These are phyloP conservation scores for Chalciporus chontae DNA, from an alignment of 768 basidiomycete species.

Conservation along the genomic window DNA sequence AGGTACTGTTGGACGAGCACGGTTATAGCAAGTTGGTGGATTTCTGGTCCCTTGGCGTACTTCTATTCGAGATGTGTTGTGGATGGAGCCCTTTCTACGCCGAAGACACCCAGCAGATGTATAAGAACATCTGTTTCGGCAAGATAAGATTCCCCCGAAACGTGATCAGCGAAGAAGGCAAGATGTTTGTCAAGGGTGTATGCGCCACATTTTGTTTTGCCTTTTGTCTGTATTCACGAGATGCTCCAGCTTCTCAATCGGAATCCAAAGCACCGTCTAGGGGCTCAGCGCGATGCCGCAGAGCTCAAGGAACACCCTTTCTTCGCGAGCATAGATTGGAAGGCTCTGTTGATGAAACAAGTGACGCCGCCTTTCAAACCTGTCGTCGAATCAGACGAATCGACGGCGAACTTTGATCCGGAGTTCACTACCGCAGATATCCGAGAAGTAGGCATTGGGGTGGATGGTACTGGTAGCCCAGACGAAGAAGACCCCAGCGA, in stretches of 20 bases:
- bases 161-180: constrained; percentile 96
- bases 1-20: constrained; percentile 97
- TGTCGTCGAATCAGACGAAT: constrained; percentile 95
- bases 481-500: constrained; percentile 69
- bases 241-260: constrained; percentile 83
- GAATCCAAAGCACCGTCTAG: constrained; percentile 96
- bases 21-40: constrained; percentile 99
- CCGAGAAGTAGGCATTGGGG: constrained; percentile 58
- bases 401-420: constrained; percentile 96
- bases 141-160: constrained; percentile 98
- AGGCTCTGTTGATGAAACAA: constrained; percentile 78
- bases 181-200: constrained; percentile 98
- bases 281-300: constrained; percentile 83
- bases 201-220: constrained; percentile 33
- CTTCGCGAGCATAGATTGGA: constrained; percentile 92
- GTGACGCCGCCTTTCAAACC: constrained; percentile 98
- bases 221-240: constrained; percentile 13
- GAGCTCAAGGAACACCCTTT: constrained; percentile 97
- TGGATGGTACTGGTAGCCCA: constrained; percentile 42
- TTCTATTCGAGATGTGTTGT: constrained; percentile 99
- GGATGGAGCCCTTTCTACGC: constrained; percentile 99
- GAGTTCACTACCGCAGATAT: constrained; percentile 96
- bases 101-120: constrained; percentile 99
- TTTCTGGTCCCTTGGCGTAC: constrained; percentile 95
- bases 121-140: constrained; percentile 97